phyloP scores from a whole-genome alignment of 2,329 filamentous ascomycete genomes.

The Microdochium bolleyi region DNA sequence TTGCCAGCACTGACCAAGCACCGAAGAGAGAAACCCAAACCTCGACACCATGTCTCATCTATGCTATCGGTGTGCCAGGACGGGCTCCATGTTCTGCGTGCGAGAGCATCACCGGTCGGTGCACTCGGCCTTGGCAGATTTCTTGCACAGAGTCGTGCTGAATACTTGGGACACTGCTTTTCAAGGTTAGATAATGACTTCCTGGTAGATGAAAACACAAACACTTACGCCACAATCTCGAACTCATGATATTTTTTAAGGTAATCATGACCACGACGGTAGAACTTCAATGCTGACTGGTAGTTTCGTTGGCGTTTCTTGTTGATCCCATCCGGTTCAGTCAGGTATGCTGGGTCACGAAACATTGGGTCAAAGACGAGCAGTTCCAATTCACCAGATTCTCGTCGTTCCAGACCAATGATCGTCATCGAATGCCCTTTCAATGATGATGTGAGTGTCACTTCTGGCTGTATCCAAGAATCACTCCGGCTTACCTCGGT shows the following conservation, averaged over 20 bases:
- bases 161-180: not conserved
- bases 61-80: too few relatives aligned
- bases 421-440: slow-evolving; percentile 87
- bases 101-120: too few relatives aligned
- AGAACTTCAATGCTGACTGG: slow-evolving; percentile 55
- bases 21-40: too few relatives aligned
- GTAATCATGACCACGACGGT: slow-evolving; percentile 63
- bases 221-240: slow-evolving; percentile 64
- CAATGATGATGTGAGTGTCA: slow-evolving; percentile 1
- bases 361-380: slow-evolving; percentile 87
- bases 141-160: not conserved
- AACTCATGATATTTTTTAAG: slow-evolving; percentile 67
- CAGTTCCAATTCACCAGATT: slow-evolving; percentile 57
- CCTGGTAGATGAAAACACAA: slow-evolving; percentile 1
- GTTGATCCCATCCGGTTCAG: slow-evolving; percentile 32
- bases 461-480: not conserved
- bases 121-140: not conserved
- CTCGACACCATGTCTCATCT: too few relatives aligned
- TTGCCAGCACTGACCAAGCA: too few relatives aligned
- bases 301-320: slow-evolving; percentile 11
- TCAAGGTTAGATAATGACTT: not conserved
- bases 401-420: slow-evolving; percentile 68
- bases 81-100: too few relatives aligned
- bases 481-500: slow-evolving; percentile 47
- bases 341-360: slow-evolving; percentile 57